These are phyloP conservation scores for Fomitopsis schrenkii DNA, from an alignment of 1,284 basidiomycete species.

Conservation along the genomic window DNA sequence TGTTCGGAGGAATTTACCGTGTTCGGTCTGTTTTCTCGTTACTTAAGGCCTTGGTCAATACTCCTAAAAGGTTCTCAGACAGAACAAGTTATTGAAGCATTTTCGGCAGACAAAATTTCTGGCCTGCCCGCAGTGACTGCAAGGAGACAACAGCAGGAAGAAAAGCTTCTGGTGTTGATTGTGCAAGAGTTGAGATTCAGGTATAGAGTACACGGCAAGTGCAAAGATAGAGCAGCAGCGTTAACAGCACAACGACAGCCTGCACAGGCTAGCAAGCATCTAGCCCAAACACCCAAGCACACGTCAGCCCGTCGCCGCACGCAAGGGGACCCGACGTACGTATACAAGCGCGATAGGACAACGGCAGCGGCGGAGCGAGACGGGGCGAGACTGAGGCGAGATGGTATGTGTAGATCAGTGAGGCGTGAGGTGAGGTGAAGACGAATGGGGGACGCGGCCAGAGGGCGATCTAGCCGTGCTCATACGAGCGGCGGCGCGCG, in stretches of 20 bases:
- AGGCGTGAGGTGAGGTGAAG: not conserved
- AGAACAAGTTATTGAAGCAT: too few relatives aligned
- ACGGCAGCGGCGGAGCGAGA: not conserved
- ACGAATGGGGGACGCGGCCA: not conserved
- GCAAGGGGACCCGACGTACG: conserved; percentile 2
- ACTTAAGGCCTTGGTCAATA: too few relatives aligned
- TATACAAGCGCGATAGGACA: conserved; percentile 7
- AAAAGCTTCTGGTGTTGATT: not conserved
- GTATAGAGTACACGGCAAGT: not conserved
- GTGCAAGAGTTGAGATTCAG: not conserved
- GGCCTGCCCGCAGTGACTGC: too few relatives aligned
- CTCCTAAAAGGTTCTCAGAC: too few relatives aligned
- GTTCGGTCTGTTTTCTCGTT: too few relatives aligned
- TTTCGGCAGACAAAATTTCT: too few relatives aligned
- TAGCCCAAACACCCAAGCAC: not conserved
- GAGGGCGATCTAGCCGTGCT: not conserved
- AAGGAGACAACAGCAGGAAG: too few relatives aligned
- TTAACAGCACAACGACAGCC: not conserved
- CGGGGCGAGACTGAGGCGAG: not conserved
- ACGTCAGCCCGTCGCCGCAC: not conserved
- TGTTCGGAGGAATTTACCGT: too few relatives aligned
- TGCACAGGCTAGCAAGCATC: not conserved
- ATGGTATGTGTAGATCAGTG: not conserved
- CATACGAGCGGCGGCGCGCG: conserved; percentile 57
- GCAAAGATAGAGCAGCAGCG: too few relatives aligned